Evolutionary conservation across 2,329 filamentous ascomycete species (phyloP), one percentile per base, ranked within the genome.

Genomic region (Penicillium thymicola): DNA sequence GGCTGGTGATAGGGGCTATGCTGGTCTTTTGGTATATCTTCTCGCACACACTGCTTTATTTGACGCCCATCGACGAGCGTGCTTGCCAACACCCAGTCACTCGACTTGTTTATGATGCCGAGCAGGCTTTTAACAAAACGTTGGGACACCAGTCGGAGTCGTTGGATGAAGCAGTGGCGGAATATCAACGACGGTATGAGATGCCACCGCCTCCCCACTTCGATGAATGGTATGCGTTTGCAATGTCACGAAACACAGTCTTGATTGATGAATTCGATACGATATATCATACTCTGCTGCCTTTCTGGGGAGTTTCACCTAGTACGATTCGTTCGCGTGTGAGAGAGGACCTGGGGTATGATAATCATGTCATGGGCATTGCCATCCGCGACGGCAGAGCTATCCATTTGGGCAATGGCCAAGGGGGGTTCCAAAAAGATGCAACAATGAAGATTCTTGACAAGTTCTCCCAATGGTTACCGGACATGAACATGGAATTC

Each of bases 401-500:
- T 9, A 57, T 55, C 18, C 43, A 51, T 37, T 21, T 47, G 16
- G 45, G 30, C 5, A 41, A 44, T 41, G 90, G 94, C 93, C 54
- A 61, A 30, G 54, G 54, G 7, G 42, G 46, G 1, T 58, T 41
- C 37, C 57, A 56, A 25, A 27, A 8, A 9, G 25, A 51, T 18
- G 88, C 89, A 13, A 89, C 87, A 0, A 73, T 81, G 41, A 86
- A 84, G 32, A 95, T 95, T 90, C 82, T 94, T 73, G 77, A 81
- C 58, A 79, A 82, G 10, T 93, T 94, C 61, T 75, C 89, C 1
- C 75, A 88, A 63, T 85, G 85, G 70, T 78, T 96, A 51, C 91
- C 90, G 1, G 88, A 92, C 70, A 93, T 95, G 89, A 90, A 95
- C 70, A 77, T 96, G n/a, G 89, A 86, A 14, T 95, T 95, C 78